Conservation (phyloP, 257 asterid species). For the Capsicum chinense region DNA sequence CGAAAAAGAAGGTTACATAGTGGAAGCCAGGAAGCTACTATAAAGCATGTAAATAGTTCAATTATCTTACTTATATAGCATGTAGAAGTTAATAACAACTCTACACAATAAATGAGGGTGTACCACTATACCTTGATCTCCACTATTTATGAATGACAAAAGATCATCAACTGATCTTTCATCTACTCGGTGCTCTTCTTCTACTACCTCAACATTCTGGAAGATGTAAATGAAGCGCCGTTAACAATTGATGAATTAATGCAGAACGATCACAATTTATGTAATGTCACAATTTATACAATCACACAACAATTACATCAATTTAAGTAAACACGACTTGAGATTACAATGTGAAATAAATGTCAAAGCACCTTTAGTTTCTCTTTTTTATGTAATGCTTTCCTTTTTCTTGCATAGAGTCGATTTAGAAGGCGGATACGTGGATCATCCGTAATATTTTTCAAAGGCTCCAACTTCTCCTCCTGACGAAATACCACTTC, state of each 20-base stretch:
- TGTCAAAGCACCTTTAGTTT: conserved; percentile 43
- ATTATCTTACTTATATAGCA: neutral
- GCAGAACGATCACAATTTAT: neutral
- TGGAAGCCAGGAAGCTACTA: too few species aligned
- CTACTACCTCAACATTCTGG: conserved; percentile 45
- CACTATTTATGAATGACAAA: conserved; percentile 54
- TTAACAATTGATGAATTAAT: conserved; percentile 8
- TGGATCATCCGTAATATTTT: conserved; percentile 56
- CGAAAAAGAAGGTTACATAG: too few species aligned
- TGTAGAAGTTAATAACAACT: neutral
- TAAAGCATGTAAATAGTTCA: neutral
- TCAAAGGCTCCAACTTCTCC: conserved; percentile 55
- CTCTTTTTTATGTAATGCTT: conserved; percentile 47
- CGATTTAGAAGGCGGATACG: conserved; percentile 54
- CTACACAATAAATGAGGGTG: neutral
- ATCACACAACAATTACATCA: neutral
- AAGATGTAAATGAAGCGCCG: conserved; percentile 18
- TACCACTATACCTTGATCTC: conserved; percentile 43
- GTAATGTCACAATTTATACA: neutral
- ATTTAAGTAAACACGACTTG: neutral
- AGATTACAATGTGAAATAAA: neutral
- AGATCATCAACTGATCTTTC: conserved; percentile 58
- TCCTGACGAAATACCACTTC: conserved; percentile 40
- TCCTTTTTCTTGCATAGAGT: conserved; percentile 54
- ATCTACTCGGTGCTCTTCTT: conserved; percentile 50